Base-by-base conservation (phyloP, 495 filamentous ascomycete genomes). In the Hypoxylon cercidicola region DNA sequence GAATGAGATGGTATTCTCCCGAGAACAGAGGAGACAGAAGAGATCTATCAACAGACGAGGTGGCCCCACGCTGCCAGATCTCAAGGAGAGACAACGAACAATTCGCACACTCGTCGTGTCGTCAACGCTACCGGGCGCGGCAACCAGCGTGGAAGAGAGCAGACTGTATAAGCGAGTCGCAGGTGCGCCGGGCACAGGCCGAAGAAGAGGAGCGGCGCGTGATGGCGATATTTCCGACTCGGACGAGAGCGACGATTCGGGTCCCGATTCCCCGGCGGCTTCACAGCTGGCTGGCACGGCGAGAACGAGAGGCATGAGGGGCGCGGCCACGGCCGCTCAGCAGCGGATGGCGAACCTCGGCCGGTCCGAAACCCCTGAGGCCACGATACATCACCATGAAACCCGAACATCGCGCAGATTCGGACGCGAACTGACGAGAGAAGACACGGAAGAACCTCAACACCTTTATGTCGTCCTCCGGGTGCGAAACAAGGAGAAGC, bases 1-100 rank as follows among this genome's bases (percentile, higher is more conserved):
- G 55, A 93, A 90, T 13, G 95, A 99, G 75, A 88, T 93, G 35
- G 95, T 93, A 40, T 90, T 97, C 55, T 93, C 93, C 23, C 85
- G 95, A 67, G 95, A 99, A 73, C 92, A 96, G 75, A 85, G 95
- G 57, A 85, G 94, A 48, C 93, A 97, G 78, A 97, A 98, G 79
- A 87, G 95, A 35, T 97, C 93, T 4, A 90, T 97, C 55, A 97
- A 97, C 72, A 87, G 95, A 46, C 87, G 95, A 53, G 95, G 95
- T 60, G 95, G 95, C 0, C 95, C 96, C n/a, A 89, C 91, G 56
- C 79, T 99, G 37, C 95, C 95, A 11, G 95, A 99, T 78, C 85
- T 99, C 28, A 98, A 97, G 72, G 96, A 99, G 69, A 86, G 94
- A 35, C 93, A 92, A 72, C 86, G 93, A 39, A 97, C 94, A 1